Evolutionary conservation across 2,329 filamentous ascomycete genomes (phyloP), one percentile per base, ranked within the genome.

Genomic region (Fusarium luffae): DNA sequence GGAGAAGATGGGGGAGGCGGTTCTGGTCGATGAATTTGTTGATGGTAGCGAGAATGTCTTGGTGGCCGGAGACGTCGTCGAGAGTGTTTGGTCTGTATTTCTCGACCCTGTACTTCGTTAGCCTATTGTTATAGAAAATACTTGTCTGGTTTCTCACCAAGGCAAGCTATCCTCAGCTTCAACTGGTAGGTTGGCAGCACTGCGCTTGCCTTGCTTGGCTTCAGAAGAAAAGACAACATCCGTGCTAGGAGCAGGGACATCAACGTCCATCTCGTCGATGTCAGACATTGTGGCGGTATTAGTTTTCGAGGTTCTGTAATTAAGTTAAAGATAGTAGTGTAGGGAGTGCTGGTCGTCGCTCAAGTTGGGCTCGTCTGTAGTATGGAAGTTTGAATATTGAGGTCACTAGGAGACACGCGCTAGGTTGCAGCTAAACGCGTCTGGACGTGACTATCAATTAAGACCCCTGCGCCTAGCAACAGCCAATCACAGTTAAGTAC

Each of bases 11-110:
- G 10, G 96, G 96, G 55, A 99, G 86, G 73, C 94, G 89, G 82
- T 99, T 98, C 60, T 93, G 88, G 78, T 98, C 94, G 77, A 99
- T 89, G 76, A 99, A 99, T 79, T 94, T 96, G 85, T 98, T 98
- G 83, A 99, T 97, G 4, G 96, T 99, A 7, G 94, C 90, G 69
- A 99, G 89, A 77, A 99, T 98, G 81, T 99, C 96, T 78, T 98
- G 92, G 80, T 99, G 96, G 21, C 96, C 96, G 5, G 94, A 97
- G 61, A 99, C 96, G 80, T 99, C 96, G 73, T 91, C 89, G 47
- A 99, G 88, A 3, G 92, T 93, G 66, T 90, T 90, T 19, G 96
- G 96, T 55, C 96, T 89, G 82, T 98, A 99, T 77, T 99, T 99
- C 79, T 99, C 96, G 11, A 99, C 94, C 94, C 92, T 94, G 28